Conservation (phyloP, 768 basidiomycete genomes). For the Sporobolomyces pararoseus region DNA sequence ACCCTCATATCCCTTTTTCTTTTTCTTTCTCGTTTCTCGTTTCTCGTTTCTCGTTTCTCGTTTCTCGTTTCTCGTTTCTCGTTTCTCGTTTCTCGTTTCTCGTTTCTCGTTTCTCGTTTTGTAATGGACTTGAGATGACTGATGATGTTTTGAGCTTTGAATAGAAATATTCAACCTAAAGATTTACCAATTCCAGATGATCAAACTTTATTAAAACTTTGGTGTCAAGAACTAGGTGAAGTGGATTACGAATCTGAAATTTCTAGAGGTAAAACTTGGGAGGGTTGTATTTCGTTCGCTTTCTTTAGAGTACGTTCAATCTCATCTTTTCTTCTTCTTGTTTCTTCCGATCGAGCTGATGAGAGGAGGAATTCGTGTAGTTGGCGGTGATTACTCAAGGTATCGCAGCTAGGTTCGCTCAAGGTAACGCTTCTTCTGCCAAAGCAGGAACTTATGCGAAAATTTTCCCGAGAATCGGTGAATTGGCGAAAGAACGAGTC, state of each 20-base stretch:
- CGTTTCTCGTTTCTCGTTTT: not conserved
- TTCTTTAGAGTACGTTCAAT: slow-evolving; percentile 43
- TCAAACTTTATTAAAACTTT: slow-evolving; percentile 33
- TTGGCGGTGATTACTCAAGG: slow-evolving; percentile 46
- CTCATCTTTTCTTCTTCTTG: not conserved
- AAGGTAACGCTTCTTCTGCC: slow-evolving; percentile 43
- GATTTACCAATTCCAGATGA: slow-evolving; percentile 38
- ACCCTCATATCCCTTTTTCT: not conserved
- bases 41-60: not conserved
- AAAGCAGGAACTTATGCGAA: slow-evolving; percentile 34
- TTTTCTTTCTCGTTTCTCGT: not conserved
- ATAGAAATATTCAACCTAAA: slow-evolving; percentile 10
- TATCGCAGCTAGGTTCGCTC: slow-evolving; percentile 43
- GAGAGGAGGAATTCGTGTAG: slow-evolving; percentile 1
- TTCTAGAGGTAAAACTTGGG: slow-evolving; percentile 19
- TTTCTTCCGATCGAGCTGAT: not conserved
- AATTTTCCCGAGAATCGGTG: slow-evolving; percentile 34
- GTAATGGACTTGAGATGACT: not conserved
- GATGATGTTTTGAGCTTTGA: not conserved
- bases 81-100: not conserved
- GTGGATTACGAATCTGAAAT: slow-evolving; percentile 5
- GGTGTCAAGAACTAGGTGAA: slow-evolving; percentile 30
- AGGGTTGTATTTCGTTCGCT: slow-evolving; percentile 38
- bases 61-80: not conserved
- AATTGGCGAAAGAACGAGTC: slow-evolving; percentile 35